Conservation (phyloP, 1,139 yeast genomes). For the Nakaseomyces delphensis region DNA sequence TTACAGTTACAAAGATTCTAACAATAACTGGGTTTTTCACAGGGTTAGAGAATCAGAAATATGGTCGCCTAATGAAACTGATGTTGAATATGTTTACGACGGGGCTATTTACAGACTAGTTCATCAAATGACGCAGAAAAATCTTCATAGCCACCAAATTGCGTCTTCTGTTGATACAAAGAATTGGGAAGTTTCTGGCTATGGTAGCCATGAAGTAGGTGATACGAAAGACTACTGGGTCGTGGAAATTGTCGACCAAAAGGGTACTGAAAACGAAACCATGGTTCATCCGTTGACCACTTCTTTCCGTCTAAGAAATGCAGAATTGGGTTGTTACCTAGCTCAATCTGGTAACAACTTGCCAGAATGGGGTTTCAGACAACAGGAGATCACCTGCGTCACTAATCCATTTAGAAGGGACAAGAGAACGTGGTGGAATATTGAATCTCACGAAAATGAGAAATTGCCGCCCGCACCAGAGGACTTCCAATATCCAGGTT, state of each 20-base stretch:
- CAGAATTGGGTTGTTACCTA: conserved; percentile 70
- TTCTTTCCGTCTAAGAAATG: conserved; percentile 68
- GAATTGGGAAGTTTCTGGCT: conserved; percentile 83
- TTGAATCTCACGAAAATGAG: conserved; percentile 75
- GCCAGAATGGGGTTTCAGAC: conserved; percentile 99
- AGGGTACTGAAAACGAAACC: conserved; percentile 57
- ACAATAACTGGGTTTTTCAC: conserved; percentile 86
- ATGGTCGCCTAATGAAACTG: conserved; percentile 43
- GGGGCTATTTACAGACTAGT: conserved; percentile 70
- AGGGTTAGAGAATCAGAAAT: conserved; percentile 49
- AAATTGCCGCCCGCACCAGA: conserved; percentile 52
- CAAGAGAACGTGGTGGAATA: conserved; percentile 96
- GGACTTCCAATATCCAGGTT: conserved; percentile 70
- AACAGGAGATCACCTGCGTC: conserved; percentile 89
- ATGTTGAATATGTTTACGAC: conserved; percentile 51
- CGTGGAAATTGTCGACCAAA: conserved; percentile 76
- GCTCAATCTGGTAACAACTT: conserved; percentile 71
- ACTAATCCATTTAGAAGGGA: conserved; percentile 72
- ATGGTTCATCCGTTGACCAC: conserved; percentile 82
- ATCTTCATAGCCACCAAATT: conserved; percentile 80
- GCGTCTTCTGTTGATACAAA: conserved; percentile 65
- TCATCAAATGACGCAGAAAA: conserved; percentile 78
- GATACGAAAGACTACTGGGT: conserved; percentile 92
- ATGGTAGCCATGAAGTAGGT: conserved; percentile 80
- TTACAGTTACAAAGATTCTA: conserved; percentile 84